Base-by-base conservation (phyloP, 2,329 filamentous ascomycete genomes). In the Nannizzia gypsea region DNA sequence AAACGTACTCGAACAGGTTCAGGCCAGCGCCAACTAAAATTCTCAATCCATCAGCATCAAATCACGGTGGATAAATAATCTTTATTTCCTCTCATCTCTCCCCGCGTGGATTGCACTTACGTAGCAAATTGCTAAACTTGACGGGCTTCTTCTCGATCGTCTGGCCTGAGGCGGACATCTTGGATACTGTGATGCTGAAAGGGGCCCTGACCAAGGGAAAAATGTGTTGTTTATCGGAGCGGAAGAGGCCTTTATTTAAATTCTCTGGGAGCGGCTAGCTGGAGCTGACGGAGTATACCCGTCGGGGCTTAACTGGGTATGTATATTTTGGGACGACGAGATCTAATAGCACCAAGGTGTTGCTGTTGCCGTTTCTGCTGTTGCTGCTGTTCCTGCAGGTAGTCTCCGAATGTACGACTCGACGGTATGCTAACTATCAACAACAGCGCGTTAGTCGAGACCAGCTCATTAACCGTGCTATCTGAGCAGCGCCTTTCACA, bases 81-180 rank as follows among this genome's bases (percentile, higher is more conserved):
- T 13, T 17, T 52, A 54, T 28, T 3, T 3, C 13, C 9, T 2
- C 40, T 28, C 20, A n/a, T 40, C 13, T 57, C 17, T 22, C 6
- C 42, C 6, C n/a, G 40, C 26, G 36, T 38, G 34, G 50, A 44
- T 40, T 50, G 40, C 40, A 79, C 80, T 72, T 72, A 83, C 80
- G 84, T 71, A 99, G 81, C 83, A 99, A 77, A 80, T 99, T 99
- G 81, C 90, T 96, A 83, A 97, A 97, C 85, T 96, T 97, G 84
- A 99, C 84, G 67, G 93, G 93, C 85, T 97, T 97, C 88, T 97
- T 97, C 87, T 96, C 91, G 74, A 95, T 80, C 76, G 75, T 78
- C 74, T 78, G 75, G 73, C 78, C 77, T 24, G 62, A 50, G 28
- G 67, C 66, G 22, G 64, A 63, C 36, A 66, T 59, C 17, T 62